phyloP scores from a whole-genome alignment of 495 filamentous ascomycete genomes.

The Xylaria longipes region DNA sequence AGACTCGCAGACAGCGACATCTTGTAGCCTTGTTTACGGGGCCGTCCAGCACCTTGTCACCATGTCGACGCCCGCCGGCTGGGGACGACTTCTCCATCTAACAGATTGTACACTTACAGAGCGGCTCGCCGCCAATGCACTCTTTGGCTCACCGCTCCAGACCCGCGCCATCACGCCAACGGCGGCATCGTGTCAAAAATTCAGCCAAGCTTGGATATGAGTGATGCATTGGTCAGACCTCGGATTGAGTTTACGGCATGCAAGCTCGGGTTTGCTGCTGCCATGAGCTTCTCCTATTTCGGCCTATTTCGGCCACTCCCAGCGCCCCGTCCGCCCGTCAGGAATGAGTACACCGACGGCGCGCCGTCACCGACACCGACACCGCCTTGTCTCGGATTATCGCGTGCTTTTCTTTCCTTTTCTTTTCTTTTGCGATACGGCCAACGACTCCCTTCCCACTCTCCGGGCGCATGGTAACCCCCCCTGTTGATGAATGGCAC shows the following conservation, averaged over 20 bases:
- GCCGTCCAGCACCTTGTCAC: constrained; percentile 14
- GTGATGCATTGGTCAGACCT: constrained; percentile 17
- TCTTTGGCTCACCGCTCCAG: constrained; percentile 26
- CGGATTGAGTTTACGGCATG: background rate
- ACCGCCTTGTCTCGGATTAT: constrained; percentile 9
- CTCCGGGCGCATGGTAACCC: constrained; percentile 6
- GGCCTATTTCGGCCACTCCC: constrained; percentile 18
- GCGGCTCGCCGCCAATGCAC: constrained; percentile 16
- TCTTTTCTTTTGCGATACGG: background rate
- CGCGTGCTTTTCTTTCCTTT: background rate
- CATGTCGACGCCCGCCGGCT: background rate
- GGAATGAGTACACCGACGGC: constrained; percentile 13
- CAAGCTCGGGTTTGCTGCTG: constrained; percentile 8
- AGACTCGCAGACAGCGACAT: background rate
- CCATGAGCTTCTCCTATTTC: constrained; percentile 12
- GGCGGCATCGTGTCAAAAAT: constrained; percentile 24
- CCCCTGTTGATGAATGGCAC: background rate
- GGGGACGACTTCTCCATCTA: constrained; percentile 16
- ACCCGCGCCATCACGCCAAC: constrained; percentile 22
- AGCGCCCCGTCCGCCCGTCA: background rate
- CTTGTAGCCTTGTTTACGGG: constrained; percentile 31
- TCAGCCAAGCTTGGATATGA: constrained; percentile 3
- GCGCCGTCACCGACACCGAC: constrained; percentile 17
- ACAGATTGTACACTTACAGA: constrained; percentile 27
- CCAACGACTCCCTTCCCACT: background rate